phyloP scores from a whole-genome alignment of 306 rosid genomes.

The Cyamopsis tetragonoloba region DNA sequence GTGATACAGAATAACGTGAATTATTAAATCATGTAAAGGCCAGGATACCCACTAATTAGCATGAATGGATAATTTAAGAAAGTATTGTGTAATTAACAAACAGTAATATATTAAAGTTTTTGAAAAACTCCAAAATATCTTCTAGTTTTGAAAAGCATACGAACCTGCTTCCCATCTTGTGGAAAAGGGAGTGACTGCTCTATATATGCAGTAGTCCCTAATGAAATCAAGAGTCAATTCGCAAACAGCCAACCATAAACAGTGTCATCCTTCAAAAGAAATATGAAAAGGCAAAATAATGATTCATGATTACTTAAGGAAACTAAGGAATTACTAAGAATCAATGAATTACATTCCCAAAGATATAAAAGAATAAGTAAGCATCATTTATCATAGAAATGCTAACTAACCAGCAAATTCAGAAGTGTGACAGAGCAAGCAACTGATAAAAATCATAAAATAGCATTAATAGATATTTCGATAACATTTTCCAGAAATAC shows the following conservation, averaged over 20 bases:
- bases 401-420: neutral
- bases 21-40: neutral
- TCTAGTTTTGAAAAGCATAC: conserved; percentile 3
- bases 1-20: conserved; percentile 10
- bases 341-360: neutral
- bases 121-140: neutral
- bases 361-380: neutral
- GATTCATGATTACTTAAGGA: conserved; percentile 7
- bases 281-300: conserved; percentile 12
- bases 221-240: conserved; percentile 35
- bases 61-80: conserved; percentile 5
- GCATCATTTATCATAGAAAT: neutral
- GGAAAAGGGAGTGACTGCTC: conserved; percentile 87
- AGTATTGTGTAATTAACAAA: neutral
- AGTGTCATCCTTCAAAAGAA: conserved; percentile 29
- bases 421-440: neutral
- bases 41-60: neutral
- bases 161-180: conserved; percentile 89
- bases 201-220: conserved; percentile 76
- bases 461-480: neutral
- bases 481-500: neutral
- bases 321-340: neutral
- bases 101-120: neutral
- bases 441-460: neutral
- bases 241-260: conserved; percentile 32